Evolutionary conservation across 129 eudicot species (phyloP).

Genomic region (Escallonia herrerae): DNA sequence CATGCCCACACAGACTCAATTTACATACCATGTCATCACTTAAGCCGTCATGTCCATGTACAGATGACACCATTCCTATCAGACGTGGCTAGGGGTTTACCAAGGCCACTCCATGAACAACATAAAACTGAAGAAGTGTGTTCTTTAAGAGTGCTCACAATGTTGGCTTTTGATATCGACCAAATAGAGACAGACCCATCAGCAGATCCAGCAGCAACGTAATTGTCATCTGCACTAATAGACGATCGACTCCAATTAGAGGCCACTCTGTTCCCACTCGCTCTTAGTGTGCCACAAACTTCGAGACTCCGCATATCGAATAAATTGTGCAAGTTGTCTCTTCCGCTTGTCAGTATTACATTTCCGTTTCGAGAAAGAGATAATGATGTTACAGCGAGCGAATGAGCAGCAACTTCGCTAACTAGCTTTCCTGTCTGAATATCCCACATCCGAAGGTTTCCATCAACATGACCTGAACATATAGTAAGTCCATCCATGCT

Average conservation of each 20-base stretch:
- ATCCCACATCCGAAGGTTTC: slow-evolving; percentile 86
- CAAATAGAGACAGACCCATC: slow-evolving; percentile 83
- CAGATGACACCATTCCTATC: slow-evolving; percentile 77
- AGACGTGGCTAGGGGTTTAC: slow-evolving; percentile 79
- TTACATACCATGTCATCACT: too few relatives aligned
- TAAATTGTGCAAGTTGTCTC: slow-evolving; percentile 83
- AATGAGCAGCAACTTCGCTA: slow-evolving; percentile 89
- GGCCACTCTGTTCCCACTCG: slow-evolving; percentile 80
- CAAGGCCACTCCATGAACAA: slow-evolving; percentile 89
- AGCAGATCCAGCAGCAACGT: slow-evolving; percentile 87
- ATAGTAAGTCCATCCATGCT: slow-evolving; percentile 83
- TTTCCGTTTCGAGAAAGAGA: slow-evolving; percentile 82
- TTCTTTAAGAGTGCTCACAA: slow-evolving; percentile 83
- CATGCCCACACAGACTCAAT: too few relatives aligned
- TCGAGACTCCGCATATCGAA: slow-evolving; percentile 77
- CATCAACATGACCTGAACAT: slow-evolving; percentile 92
- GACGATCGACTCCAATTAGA: slow-evolving; percentile 97
- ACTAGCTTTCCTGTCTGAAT: slow-evolving; percentile 63
- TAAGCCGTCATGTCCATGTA: slow-evolving; percentile 46
- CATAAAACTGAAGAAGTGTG: slow-evolving; percentile 63
- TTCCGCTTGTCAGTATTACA: slow-evolving; percentile 74
- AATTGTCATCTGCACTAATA: slow-evolving; percentile 82
- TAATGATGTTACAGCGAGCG: slow-evolving; percentile 66
- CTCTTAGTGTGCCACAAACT: slow-evolving; percentile 65
- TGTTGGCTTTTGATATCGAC: slow-evolving; percentile 53